Percentiles rank a stretch among this genome's conserved stretches.
Evolutionary conservation across 352 stramenopile species (phyloP).

Genomic region (Hyphochytrium catenoides): DNA sequence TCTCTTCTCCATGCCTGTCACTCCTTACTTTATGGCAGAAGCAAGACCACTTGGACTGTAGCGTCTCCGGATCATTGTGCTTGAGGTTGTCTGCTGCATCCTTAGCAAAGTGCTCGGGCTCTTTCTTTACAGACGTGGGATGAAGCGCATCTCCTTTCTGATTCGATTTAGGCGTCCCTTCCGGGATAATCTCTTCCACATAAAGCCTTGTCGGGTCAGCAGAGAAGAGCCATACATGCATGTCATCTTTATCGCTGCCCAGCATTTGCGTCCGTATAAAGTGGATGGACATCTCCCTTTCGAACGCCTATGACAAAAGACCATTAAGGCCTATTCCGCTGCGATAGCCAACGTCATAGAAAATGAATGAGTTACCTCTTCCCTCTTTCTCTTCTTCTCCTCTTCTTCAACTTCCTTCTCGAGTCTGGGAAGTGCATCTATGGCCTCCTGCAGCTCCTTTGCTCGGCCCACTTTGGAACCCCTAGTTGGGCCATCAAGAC

Average conservation of each 20-base stretch:
- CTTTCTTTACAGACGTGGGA: neutral
- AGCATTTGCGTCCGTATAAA: constrained; percentile 48
- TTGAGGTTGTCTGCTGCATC: neutral
- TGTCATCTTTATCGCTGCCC: constrained; percentile 26
- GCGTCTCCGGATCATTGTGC: neutral
- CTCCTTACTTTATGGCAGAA: constrained; percentile 19
- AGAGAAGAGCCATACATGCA: constrained; percentile 41
- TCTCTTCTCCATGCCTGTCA: too few relatives aligned
- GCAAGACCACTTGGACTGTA: constrained; percentile 8
- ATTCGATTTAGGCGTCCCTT: too few relatives aligned
- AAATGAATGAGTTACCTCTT: constrained; percentile 28
- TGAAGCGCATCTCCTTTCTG: too few relatives aligned
- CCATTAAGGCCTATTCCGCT: too few relatives aligned
- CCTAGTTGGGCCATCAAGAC: too few relatives aligned
- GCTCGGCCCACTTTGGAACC: too few relatives aligned
- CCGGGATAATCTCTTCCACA: constrained; percentile 16
- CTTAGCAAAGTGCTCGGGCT: neutral
- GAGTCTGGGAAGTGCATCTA: too few relatives aligned
- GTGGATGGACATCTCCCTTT: constrained; percentile 23
- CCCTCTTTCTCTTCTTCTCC: constrained; percentile 28
- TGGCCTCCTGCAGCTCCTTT: too few relatives aligned
- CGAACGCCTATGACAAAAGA: too few relatives aligned
- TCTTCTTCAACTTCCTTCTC: too few relatives aligned
- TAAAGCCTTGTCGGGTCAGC: constrained; percentile 35
- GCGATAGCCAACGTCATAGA: too few relatives aligned